Conservation (phyloP, 768 basidiomycete genomes). For the Lactifluus echinatus region DNA sequence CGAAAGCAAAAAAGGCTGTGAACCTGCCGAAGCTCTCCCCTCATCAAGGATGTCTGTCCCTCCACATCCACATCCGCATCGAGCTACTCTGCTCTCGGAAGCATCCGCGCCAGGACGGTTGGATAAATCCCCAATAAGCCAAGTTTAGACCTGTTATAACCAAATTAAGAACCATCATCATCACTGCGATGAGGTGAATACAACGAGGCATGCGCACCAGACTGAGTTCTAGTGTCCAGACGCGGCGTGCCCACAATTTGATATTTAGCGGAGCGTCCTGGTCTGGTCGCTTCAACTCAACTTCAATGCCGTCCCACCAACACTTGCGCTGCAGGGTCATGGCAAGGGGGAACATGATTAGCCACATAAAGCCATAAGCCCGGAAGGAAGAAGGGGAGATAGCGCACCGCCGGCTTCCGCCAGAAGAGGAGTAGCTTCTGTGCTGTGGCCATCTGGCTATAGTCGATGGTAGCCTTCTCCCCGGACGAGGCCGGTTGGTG, state of each 20-base stretch:
- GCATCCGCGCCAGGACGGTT: not conserved
- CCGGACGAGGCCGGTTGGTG: constrained; percentile 49
- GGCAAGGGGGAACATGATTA: not conserved
- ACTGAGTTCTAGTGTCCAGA: constrained; percentile 97
- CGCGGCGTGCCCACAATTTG: constrained; percentile 94
- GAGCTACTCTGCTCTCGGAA: not conserved
- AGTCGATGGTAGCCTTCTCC: constrained; percentile 76
- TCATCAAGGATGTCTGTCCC: not conserved
- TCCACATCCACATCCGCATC: not conserved
- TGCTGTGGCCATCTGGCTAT: constrained; percentile 91
- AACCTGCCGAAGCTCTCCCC: not conserved
- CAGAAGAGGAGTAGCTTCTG: constrained; percentile 97
- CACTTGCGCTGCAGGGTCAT: constrained; percentile 78
- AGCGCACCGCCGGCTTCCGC: constrained; percentile 96
- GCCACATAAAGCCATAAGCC: constrained; percentile 8
- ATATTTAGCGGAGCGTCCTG: constrained; percentile 46
- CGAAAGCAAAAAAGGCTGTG: not conserved
- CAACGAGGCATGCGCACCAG: constrained; percentile 43
- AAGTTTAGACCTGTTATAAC: constrained; percentile 14
- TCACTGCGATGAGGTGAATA: constrained; percentile 16
- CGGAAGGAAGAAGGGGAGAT: constrained; percentile 2
- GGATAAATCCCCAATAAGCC: not conserved
- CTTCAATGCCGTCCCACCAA: constrained; percentile 98
- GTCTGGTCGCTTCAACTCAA: constrained; percentile 60
- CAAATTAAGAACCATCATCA: not conserved